Percentiles rank a stretch among this genome's conserved stretches.
Evolutionary conservation across 352 stramenopile species (phyloP).

Genomic region (Phytophthora syringae): DNA sequence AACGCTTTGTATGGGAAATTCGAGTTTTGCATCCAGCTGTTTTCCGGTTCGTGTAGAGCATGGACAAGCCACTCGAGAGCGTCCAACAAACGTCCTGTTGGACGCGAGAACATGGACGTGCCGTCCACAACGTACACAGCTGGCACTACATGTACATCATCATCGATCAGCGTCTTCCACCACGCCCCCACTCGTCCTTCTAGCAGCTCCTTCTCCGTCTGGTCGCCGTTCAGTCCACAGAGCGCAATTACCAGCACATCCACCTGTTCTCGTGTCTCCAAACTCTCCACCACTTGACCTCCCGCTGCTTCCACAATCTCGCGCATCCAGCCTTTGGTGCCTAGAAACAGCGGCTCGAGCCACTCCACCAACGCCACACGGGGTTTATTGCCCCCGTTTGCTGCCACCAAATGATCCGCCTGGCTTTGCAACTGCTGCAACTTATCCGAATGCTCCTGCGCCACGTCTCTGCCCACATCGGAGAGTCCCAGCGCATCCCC

Average conservation of each 20-base stretch:
- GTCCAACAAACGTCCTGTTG: constrained; percentile 57
- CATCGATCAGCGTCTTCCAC: constrained; percentile 38
- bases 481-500: constrained; percentile 53
- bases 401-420: constrained; percentile 23
- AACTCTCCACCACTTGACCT: constrained; percentile 40
- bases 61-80: constrained; percentile 70
- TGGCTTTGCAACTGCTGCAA: constrained; percentile 37
- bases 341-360: constrained; percentile 75
- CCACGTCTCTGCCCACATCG: constrained; percentile 47
- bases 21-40: constrained; percentile 35
- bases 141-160: constrained; percentile 19
- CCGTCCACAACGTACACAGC: constrained; percentile 65
- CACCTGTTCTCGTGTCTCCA: constrained; percentile 24
- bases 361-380: constrained; percentile 73
- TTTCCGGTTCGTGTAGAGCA: constrained; percentile 37
- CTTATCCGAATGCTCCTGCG: constrained; percentile 31
- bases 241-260: constrained; percentile 69
- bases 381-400: constrained; percentile 9
- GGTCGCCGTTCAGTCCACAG: constrained; percentile 57
- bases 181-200: constrained; percentile 47
- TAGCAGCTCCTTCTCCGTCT: constrained; percentile 50
- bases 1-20: constrained; percentile 54
- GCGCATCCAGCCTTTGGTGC: constrained; percentile 68
- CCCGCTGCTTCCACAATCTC: constrained; percentile 67
- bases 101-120: constrained; percentile 76